Evolutionary conservation across 108 stramenopile genomes (phyloP).

Genomic region (Tribonema minus): DNA sequence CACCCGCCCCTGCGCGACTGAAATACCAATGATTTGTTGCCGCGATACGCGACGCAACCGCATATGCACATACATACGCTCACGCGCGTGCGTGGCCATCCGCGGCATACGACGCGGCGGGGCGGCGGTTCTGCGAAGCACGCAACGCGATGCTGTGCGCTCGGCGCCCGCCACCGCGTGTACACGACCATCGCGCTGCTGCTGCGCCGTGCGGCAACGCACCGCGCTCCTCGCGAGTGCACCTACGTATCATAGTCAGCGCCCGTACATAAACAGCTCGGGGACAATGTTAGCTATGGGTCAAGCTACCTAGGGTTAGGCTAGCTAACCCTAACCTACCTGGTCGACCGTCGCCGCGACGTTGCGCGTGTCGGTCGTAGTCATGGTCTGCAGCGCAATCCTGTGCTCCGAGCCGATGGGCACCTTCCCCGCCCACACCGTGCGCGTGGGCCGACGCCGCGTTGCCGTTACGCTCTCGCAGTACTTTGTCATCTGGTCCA

Average conservation of each 20-base stretch:
- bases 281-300: not conserved
- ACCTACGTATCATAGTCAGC: too few relatives aligned
- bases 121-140: too few relatives aligned
- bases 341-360: conserved; percentile 87
- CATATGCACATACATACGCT: too few relatives aligned
- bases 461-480: conserved; percentile 20
- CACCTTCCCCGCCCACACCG: conserved; percentile 39
- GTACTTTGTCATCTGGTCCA: conserved; percentile 32
- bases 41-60: too few relatives aligned
- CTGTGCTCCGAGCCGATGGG: conserved; percentile 86
- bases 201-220: too few relatives aligned
- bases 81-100: too few relatives aligned
- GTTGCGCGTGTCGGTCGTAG: conserved; percentile 88
- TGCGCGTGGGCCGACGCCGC: conserved; percentile 28
- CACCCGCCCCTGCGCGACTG: too few relatives aligned
- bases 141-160: too few relatives aligned
- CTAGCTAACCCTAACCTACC: conserved; percentile 2
- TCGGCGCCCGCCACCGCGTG: not conserved
- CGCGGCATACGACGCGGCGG: too few relatives aligned
- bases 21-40: too few relatives aligned
- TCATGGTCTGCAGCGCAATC: conserved; percentile 95
- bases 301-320: not conserved
- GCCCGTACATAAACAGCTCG: too few relatives aligned
- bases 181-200: not conserved
- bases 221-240: too few relatives aligned